Evolutionary conservation across 2,329 filamentous ascomycete genomes (phyloP).

Genomic region (Aureobasidium sp.): DNA sequence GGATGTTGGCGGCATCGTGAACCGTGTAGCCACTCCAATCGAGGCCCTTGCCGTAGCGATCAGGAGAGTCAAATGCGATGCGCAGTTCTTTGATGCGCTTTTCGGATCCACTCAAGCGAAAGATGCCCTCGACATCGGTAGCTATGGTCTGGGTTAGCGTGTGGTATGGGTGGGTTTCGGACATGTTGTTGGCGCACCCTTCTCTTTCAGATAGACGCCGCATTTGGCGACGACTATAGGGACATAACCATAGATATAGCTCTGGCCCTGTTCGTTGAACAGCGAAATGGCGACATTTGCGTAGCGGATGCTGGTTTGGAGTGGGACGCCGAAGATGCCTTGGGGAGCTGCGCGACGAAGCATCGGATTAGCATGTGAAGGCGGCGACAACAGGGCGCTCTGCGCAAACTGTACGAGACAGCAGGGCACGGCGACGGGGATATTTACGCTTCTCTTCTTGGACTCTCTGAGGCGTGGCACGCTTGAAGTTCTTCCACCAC

Average conservation of each 20-base stretch:
- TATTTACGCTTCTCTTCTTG: conserved; percentile 54
- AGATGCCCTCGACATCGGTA: conserved; percentile 91
- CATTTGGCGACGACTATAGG: conserved; percentile 98
- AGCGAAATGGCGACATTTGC: conserved; percentile 97
- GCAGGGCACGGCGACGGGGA: neutral
- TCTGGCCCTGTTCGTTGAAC: conserved; percentile 82
- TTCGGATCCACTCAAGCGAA: conserved; percentile 88
- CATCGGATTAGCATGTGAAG: conserved; percentile 9
- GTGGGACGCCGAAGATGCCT: conserved; percentile 89
- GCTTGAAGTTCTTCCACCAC: conserved; percentile 97
- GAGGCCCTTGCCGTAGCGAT: conserved; percentile 90
- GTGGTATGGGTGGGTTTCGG: neutral
- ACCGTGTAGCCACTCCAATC: conserved; percentile 98
- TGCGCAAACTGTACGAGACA: neutral
- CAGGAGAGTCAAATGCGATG: conserved; percentile 83
- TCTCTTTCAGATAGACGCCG: conserved; percentile 94
- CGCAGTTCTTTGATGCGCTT: conserved; percentile 98
- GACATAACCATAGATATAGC: conserved; percentile 97
- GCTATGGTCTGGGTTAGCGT: conserved; percentile 43
- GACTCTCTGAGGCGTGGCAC: conserved; percentile 47
- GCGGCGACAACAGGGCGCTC: neutral
- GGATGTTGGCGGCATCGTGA: conserved; percentile 93
- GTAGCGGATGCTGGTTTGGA: conserved; percentile 91
- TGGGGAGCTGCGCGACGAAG: conserved; percentile 34
- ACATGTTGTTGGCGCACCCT: conserved; percentile 50